These are phyloP conservation scores for Rhododendron molle DNA, from an alignment of 148 eudicot species.

Conservation along the genomic window DNA sequence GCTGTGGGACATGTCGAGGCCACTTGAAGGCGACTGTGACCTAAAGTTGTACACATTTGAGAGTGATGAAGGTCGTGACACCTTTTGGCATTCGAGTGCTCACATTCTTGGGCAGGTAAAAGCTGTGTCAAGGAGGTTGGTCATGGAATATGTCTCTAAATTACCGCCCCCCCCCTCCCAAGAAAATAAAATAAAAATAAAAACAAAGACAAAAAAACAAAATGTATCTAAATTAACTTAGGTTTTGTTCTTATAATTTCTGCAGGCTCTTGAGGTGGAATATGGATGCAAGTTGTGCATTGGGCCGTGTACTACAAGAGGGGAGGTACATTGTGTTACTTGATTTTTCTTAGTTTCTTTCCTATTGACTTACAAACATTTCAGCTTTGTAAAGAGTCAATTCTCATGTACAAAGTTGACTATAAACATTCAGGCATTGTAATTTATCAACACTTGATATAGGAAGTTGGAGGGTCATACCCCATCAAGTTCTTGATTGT, in stretches of 20 bases:
- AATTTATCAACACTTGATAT: not conserved
- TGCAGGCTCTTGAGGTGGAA: slow-evolving; percentile 74
- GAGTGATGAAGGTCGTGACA: slow-evolving; percentile 79
- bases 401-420: not conserved
- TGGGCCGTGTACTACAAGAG: slow-evolving; percentile 97
- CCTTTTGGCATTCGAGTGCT: slow-evolving; percentile 99
- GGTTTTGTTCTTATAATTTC: slow-evolving; percentile 12
- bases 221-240: not conserved
- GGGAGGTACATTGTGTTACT: slow-evolving; percentile 54
- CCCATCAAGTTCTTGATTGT: not conserved
- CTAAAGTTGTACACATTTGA: slow-evolving; percentile 74
- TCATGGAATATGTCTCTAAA: not conserved
- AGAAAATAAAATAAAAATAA: no score
- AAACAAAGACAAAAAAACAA: no score
- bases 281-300: slow-evolving; percentile 94
- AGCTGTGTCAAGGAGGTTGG: not conserved
- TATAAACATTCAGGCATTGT: not conserved
- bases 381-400: not conserved
- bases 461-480: not conserved
- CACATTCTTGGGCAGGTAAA: slow-evolving; percentile 93
- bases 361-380: not conserved
- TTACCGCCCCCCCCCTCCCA: not conserved
- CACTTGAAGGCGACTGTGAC: slow-evolving; percentile 77
- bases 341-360: not conserved
- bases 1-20: slow-evolving; percentile 90